phyloP scores from a whole-genome alignment of 2,329 filamentous ascomycete genomes.

The Pseudocercospora musae region DNA sequence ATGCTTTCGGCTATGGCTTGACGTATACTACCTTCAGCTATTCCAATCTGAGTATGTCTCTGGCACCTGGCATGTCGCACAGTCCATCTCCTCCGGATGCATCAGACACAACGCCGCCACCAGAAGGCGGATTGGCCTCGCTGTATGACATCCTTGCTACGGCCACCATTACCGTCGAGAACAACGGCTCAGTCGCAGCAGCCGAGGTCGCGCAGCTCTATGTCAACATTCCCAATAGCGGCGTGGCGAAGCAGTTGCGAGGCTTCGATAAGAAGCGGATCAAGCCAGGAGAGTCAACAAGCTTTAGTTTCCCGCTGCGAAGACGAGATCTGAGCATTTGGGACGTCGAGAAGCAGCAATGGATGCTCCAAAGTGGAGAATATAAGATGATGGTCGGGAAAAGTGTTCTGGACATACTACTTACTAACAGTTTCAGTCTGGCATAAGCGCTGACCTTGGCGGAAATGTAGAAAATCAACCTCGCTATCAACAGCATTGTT shows the following conservation, averaged over 20 bases:
- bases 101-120: not conserved
- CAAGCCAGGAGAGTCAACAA: conserved; percentile 20
- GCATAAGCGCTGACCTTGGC: not conserved
- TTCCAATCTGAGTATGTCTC: conserved; percentile 22
- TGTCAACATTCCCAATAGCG: conserved; percentile 34
- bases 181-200: conserved; percentile 55
- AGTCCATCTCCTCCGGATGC: conserved; percentile 19
- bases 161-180: conserved; percentile 59
- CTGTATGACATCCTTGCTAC: conserved; percentile 62
- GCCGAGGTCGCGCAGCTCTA: conserved; percentile 58
- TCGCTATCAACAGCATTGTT: not conserved
- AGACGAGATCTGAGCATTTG: conserved; percentile 25
- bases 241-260: conserved; percentile 27
- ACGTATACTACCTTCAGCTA: conserved; percentile 46
- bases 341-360: conserved; percentile 19
- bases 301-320: conserved; percentile 17
- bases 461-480: not conserved
- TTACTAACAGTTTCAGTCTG: conserved; percentile 2
- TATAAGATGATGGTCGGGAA: conserved; percentile 24
- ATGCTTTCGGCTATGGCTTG: conserved; percentile 45
- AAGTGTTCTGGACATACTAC: conserved; percentile 21
- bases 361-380: conserved; percentile 26
- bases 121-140: conserved; percentile 29
- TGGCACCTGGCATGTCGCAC: not conserved
- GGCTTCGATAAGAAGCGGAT: conserved; percentile 41